Evolutionary conservation across 208 protist genomes (phyloP), one percentile per base, ranked within the genome.

Genomic region (Porcisia deanei): DNA sequence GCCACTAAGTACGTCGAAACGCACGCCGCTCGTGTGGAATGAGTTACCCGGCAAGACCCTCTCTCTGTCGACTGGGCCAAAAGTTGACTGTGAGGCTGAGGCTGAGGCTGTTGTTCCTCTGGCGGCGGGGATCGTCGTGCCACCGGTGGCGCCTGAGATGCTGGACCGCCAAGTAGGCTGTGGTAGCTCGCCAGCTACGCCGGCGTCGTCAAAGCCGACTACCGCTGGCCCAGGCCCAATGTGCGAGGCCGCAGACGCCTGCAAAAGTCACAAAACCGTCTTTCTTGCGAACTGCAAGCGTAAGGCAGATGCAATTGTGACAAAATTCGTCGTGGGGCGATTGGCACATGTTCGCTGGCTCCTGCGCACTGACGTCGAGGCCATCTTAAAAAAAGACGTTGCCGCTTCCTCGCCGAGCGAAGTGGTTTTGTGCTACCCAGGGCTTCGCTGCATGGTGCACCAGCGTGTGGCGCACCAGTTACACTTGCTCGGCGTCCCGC

Each of bases 341-440:
- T 80, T 95, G 8, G 82, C 79, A 6, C 75, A 88, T 22, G 64
- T 95, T 34, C 82, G 81, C 4, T 88, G 85, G 85, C 77, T 95
- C 37, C 84, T 95, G 22, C 83, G 87, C 79, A 91, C 83, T 3
- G 91, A 95, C 82, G 88, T 90, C 1, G 87, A 91, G 73, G 85
- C 80, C 1, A 76, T 91, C 22, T 88, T 90, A 71, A 64, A 81
- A 0, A 73, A 79, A 58, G 91, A 95, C 69, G 88, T 95, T 4
- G 91, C 87, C 9, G 87, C 88, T 8, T 91, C 82, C 5, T 93
- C 91, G 7, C 76, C 68, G 30, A 90, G 83, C 57, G 91, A 95
- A 67, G 84, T 95, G 9, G 83, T 92, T 8, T 69, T 92, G 45
- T 91, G 85, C 80, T 95, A 95, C 79, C 91, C 91, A 5, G 91